A percentile compares a stretch with the other conserved stretches of the same genome.
phyloP scores from a whole-genome alignment of 441 rosid species.

The Populus hybrid region DNA sequence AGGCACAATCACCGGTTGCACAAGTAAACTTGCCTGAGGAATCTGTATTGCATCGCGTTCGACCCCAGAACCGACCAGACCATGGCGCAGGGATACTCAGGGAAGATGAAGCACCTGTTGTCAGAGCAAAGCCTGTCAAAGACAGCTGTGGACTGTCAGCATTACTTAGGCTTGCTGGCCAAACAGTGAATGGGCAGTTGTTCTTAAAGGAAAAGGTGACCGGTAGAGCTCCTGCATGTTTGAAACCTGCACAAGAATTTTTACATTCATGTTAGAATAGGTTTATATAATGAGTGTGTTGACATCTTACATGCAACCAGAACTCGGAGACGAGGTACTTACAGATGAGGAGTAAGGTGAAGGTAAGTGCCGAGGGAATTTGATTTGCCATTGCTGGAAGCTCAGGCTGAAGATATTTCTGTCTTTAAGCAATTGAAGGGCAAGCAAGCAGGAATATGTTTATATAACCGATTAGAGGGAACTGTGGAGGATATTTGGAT shows the following conservation, averaged over 20 bases:
- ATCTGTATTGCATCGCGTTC: constrained; percentile 15
- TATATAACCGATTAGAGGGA: too few species aligned
- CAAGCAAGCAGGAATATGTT: not conserved
- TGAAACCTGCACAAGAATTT: not conserved
- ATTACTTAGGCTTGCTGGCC: not conserved
- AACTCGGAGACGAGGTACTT: not conserved
- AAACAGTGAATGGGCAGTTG: not conserved
- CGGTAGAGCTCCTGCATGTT: not conserved
- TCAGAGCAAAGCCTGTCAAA: not conserved
- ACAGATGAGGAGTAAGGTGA: not conserved
- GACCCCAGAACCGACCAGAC: constrained; percentile 28
- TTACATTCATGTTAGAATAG: not conserved
- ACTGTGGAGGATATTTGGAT: not conserved
- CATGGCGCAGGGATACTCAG: constrained; percentile 7
- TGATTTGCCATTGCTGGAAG: not conserved
- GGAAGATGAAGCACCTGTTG: not conserved
- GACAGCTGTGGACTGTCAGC: not conserved
- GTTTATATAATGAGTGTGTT: not conserved
- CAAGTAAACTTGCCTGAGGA: constrained; percentile 25
- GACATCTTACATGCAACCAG: not conserved
- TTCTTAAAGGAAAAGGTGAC: not conserved
- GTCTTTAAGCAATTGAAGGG: not conserved
- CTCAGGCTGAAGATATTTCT: not conserved
- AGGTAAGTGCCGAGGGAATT: not conserved
- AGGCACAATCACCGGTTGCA: constrained; percentile 29